These are phyloP conservation scores for Ciborinia camelliae DNA, from an alignment of 2,329 filamentous ascomycete genomes.

Conservation along the genomic window DNA sequence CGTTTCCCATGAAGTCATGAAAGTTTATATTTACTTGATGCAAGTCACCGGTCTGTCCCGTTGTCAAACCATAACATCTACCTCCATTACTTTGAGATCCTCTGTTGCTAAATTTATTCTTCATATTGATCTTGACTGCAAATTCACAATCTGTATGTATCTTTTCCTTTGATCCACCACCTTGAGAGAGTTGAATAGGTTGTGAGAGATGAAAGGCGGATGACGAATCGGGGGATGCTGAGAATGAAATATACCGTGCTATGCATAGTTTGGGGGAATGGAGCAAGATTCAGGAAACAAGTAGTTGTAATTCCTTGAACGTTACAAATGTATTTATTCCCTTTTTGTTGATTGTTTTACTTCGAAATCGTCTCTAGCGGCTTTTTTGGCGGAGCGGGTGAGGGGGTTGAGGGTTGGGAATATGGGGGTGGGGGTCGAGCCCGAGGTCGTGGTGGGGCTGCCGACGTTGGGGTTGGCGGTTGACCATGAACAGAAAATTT, in stretches of 20 bases:
- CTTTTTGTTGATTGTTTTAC: no score
- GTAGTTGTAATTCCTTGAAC: no score
- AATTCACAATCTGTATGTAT: not conserved
- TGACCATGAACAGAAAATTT: no score
- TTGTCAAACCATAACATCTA: not conserved
- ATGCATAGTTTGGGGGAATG: not conserved
- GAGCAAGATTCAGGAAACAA: not conserved
- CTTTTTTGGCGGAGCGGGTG: constrained; percentile 24
- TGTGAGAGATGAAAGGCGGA: not conserved
- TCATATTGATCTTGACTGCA: not conserved
- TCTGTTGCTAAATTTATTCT: not conserved
- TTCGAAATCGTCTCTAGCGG: constrained; percentile 23
- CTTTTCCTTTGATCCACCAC: not conserved
- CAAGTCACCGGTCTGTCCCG: no score
- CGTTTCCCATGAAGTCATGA: no score
- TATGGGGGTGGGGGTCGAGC: no score
- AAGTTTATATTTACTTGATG: no score
- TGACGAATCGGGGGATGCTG: not conserved
- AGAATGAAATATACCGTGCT: not conserved
- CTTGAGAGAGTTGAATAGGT: constrained; percentile 51
- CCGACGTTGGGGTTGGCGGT: constrained; percentile 31
- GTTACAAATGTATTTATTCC: no score
- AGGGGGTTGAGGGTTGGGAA: no score
- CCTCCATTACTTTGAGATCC: not conserved
- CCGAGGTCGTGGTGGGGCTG: constrained; percentile 31